Evolutionary conservation across 208 protist species (phyloP), one percentile per base, ranked within the genome.

Genomic region (Acanthamoeba royreba): DNA sequence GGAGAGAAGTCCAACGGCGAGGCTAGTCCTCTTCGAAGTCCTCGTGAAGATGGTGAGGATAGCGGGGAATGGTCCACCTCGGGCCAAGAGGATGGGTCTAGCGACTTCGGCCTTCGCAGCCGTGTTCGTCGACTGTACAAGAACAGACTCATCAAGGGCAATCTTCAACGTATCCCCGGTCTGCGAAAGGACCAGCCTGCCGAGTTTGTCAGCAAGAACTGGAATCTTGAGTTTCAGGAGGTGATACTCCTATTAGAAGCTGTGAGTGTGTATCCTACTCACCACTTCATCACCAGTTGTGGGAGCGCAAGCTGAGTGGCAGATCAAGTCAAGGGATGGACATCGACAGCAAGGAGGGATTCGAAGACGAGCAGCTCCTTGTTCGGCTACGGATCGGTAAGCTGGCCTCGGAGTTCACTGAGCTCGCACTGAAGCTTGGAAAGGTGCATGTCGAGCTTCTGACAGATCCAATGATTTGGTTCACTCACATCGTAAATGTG

Each of bases 351-450:
- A 83, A 31, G 72, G 42, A 83, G 22, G 35, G 72, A 28, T 83
- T 83, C 72, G 72, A 83, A 17, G 25, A 55, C 81, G 81, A 89
- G 47, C 52, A 89, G 81, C 81, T 89, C 4, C 8, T 83, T 0
- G 72, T 89, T 3, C 81, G 81, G 7, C 52, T 89, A 4, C n/a
- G 58, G 42, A 92, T 92, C 58, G 86, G 86, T 53, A 92, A 47
- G 38, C 61, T 92, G 4, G 86, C 86, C 17, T 53, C 38, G 4
- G 86, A 92, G 38, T 92, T 92, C 58, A 92, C 86, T 22, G 55
- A 92, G 58, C 35, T 49, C 25, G 86, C 86, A 5, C 38, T 55
- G 28, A 55, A 46, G 38, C 40, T 92, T 31, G 86, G 86, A 3
- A 92, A 92, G 46, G 46, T 77, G n/a, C n/a, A n/a, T n/a, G n/a